Evolutionary conservation across 108 stramenopile genomes (phyloP), one percentile per base, ranked within the genome.

Genomic region (Mayamaea pseudoterrestris): DNA sequence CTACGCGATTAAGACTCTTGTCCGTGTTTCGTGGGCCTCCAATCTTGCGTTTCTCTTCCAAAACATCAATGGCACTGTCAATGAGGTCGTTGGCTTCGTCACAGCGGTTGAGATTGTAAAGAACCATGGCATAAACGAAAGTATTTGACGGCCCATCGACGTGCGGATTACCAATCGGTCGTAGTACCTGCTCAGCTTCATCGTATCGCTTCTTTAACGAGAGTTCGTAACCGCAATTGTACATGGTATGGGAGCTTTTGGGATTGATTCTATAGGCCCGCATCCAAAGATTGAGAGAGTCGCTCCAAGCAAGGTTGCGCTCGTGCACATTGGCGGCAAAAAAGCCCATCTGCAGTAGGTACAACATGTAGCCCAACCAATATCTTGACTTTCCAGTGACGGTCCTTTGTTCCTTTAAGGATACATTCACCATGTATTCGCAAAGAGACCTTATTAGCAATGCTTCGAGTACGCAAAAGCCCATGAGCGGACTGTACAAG

Each of bases 181-280:
- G 58, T 56, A 74, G 30, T 3, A 74, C 73, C 21, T 41, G 30
- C 43, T 74, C 73, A 5, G 67, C 51, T 61, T 68, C 67, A 3
- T n/a, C 35, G 37, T 54, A 74, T 7, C 63, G 63, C 22, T 60
- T 45, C 41, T 61, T 57, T 61, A 74, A 29, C 12, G 66, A 68
- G 16, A 74, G 39, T 49, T 74, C 66, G 54, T 74, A 74, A n/a
- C 73, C 73, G 50, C 55, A 63, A 36, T 74, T 74, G 55, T 74
- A 74, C 45, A 59, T 60, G 18, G 73, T 74, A 34, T 74, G 73
- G 27, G 63, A 35, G 27, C 58, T 58, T 41, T 35, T 51, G 6
- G 73, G 55, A 42, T 74, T 74, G 67, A 68, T 37, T 25, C 44
- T 34, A 29, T 65, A 74, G 16, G 73, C 73, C 7, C 56, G 1